Evolutionary conservation across 1,284 basidiomycete genomes (phyloP).

Genomic region (Irpex sp.): DNA sequence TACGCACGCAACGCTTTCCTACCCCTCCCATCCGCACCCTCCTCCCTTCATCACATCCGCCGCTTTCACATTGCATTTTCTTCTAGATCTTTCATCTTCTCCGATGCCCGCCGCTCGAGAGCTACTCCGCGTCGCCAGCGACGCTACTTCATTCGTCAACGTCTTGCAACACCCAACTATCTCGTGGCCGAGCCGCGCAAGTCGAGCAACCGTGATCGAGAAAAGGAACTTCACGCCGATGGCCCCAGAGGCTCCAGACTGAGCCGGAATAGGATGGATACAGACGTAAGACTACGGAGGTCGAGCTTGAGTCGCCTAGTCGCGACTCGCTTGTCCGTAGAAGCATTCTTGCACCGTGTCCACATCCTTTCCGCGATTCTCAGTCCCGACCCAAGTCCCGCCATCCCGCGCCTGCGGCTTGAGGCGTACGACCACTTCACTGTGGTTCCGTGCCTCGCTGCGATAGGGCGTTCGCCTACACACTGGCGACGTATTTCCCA

Average conservation of each 20-base stretch:
- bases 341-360: slow-evolving; percentile 46
- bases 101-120: background rate
- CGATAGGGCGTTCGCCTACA: slow-evolving; percentile 49
- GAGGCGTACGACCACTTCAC: slow-evolving; percentile 66
- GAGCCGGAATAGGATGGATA: slow-evolving; percentile 34
- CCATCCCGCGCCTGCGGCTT: slow-evolving; percentile 42
- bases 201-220: slow-evolving; percentile 10
- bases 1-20: slow-evolving; percentile 2
- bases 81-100: slow-evolving; percentile 25
- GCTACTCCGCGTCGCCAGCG: slow-evolving; percentile 21
- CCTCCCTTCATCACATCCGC: slow-evolving; percentile 8
- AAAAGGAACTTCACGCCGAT: slow-evolving; percentile 7
- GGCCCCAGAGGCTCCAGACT: slow-evolving; percentile 10
- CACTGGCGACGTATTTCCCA: slow-evolving; percentile 42
- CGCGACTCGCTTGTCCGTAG: slow-evolving; percentile 48
- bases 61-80: slow-evolving; percentile 11
- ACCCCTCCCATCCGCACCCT: slow-evolving; percentile 2
- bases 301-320: slow-evolving; percentile 50
- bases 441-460: slow-evolving; percentile 69
- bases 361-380: slow-evolving; percentile 7
- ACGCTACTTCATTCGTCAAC: slow-evolving; percentile 20
- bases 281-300: slow-evolving; percentile 62
- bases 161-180: slow-evolving; percentile 23
- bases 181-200: slow-evolving; percentile 52
- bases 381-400: slow-evolving; percentile 43